Percentiles rank a stretch among this genome's conserved stretches.
phyloP scores from a whole-genome alignment of 139 green algal species.

The Deuterostichococcus epilithicus region DNA sequence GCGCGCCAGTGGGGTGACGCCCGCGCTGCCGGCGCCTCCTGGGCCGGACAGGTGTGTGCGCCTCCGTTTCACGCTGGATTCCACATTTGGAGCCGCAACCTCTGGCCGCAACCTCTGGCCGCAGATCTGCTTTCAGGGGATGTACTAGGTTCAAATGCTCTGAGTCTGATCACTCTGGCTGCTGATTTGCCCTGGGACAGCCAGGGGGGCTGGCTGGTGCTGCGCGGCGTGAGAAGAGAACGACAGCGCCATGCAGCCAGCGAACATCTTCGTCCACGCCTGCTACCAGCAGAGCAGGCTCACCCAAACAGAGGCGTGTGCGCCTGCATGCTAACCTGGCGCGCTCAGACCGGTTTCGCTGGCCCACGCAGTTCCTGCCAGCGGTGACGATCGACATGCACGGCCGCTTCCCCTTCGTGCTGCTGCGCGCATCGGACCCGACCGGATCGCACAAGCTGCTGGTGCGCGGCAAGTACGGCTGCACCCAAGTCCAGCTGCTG shows the following conservation, averaged over 20 bases:
- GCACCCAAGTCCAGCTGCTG: constrained; percentile 40
- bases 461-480: constrained; percentile 57
- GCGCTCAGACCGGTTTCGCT: background rate
- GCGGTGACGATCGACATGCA: constrained; percentile 63
- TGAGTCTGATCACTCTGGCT: too few relatives aligned
- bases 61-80: background rate
- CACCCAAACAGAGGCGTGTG: too few relatives aligned
- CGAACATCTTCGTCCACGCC: too few relatives aligned
- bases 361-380: constrained; percentile 23
- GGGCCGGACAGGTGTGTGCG: background rate
- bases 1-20: background rate
- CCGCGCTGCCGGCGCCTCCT: background rate
- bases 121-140: too few relatives aligned
- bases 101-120: background rate
- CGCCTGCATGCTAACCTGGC: background rate
- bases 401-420: constrained; percentile 55
- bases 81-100: constrained; percentile 16
- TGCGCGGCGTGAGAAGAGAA: too few relatives aligned
- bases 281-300: too few relatives aligned
- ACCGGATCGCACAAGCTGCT: constrained; percentile 54
- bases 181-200: too few relatives aligned
- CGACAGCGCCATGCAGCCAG: too few relatives aligned
- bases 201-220: too few relatives aligned
- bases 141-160: too few relatives aligned
- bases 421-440: constrained; percentile 38